A percentile compares a stretch with the other conserved stretches of the same genome.
Conservation (phyloP, 345 rosid species). For the Lepidium sativum region DNA sequence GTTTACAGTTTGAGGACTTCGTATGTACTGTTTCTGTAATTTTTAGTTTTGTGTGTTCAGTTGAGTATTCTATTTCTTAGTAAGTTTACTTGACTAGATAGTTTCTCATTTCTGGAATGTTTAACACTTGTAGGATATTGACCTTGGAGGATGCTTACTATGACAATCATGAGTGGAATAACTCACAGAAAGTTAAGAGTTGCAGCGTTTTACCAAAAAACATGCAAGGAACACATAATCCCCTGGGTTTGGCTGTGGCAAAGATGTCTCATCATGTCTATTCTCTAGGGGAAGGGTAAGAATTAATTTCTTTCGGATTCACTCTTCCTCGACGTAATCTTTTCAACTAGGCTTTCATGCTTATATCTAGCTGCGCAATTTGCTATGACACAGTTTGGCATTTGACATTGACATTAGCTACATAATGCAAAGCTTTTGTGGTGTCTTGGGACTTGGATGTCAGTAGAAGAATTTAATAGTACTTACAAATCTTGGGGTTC, state of each 20-base stretch:
- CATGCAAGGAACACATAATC: slow-evolving; percentile 38
- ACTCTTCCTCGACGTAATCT: neutral
- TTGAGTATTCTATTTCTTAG: neutral
- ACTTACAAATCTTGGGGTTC: neutral
- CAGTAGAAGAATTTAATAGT: neutral
- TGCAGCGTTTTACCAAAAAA: slow-evolving; percentile 32
- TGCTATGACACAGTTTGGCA: neutral
- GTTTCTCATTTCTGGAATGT: slow-evolving; percentile 1
- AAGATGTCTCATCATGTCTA: slow-evolving; percentile 83
- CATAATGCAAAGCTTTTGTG: neutral
- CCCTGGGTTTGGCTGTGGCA: slow-evolving; percentile 70
- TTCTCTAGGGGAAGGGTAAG: slow-evolving; percentile 92
- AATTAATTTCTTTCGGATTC: slow-evolving; percentile 6
- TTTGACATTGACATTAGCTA: neutral
- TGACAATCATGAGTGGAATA: slow-evolving; percentile 37
- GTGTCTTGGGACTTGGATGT: neutral
- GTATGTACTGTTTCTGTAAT: neutral
- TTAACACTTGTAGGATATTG: slow-evolving; percentile 55
- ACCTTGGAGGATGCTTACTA: slow-evolving; percentile 87
- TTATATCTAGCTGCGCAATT: too few relatives aligned
- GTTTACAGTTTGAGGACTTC: neutral
- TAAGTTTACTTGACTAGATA: neutral
- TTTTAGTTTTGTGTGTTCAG: neutral
- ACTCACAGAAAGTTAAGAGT: slow-evolving; percentile 34
- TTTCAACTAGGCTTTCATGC: slow-evolving; percentile 1